Evolutionary conservation across 495 filamentous ascomycete genomes (phyloP).

Genomic region (Trichoderma orchidacearum): DNA sequence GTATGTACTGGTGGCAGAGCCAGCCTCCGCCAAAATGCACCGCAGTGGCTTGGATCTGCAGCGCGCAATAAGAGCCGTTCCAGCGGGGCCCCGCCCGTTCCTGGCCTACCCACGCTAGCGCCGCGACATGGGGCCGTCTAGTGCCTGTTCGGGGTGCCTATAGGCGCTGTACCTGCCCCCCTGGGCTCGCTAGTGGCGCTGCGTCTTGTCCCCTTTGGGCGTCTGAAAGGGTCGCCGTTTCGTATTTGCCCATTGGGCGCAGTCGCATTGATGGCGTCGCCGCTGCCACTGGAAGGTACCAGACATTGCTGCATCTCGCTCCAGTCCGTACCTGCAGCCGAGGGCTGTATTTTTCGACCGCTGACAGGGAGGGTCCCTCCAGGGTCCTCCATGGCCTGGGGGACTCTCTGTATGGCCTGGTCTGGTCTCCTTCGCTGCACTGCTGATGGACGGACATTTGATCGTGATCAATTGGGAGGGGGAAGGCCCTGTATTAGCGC

Average conservation of each 20-base stretch:
- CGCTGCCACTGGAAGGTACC: neutral
- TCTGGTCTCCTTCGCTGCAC: too few species aligned
- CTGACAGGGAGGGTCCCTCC: too few species aligned
- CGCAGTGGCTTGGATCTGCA: neutral
- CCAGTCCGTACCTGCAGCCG: neutral
- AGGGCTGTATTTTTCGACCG: too few species aligned
- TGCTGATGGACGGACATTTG: too few species aligned
- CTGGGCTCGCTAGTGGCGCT: neutral
- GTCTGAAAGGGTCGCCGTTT: neutral
- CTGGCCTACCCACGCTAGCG: neutral
- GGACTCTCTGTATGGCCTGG: too few species aligned
- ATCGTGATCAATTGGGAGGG: too few species aligned
- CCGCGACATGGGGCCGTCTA: neutral
- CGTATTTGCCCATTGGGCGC: neutral
- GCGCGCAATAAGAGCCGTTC: neutral
- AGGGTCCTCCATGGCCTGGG: too few species aligned
- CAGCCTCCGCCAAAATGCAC: too few species aligned
- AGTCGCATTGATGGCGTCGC: neutral
- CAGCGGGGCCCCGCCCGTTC: slow-evolving; percentile 1
- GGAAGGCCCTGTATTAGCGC: too few species aligned
- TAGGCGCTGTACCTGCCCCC: neutral
- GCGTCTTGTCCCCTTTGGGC: neutral
- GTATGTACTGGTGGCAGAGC: too few species aligned
- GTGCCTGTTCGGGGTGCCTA: neutral
- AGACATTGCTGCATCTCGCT: neutral